Conservation (phyloP, 2,329 filamentous ascomycete species). For the Aureobasidium subglaciale region DNA sequence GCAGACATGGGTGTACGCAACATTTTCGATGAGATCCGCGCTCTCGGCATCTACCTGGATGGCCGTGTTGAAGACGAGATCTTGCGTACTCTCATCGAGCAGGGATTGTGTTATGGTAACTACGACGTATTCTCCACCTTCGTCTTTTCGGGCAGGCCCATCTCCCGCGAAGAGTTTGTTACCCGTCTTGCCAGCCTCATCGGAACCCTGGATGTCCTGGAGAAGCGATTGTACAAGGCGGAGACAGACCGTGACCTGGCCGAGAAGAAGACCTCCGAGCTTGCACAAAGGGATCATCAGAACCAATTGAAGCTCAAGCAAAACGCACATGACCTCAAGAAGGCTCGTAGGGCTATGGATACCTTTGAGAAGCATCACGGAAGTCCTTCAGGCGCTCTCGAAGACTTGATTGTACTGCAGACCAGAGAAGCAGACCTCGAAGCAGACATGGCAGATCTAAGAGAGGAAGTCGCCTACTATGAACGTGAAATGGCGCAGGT, state of each 20-base stretch:
- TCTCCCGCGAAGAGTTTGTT: background rate
- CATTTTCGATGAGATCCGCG: background rate
- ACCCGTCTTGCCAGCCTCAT: background rate
- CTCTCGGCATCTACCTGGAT: background rate
- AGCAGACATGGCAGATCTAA: background rate
- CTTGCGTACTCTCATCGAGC: background rate
- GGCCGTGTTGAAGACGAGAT: background rate
- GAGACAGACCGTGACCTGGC: background rate
- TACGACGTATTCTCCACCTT: conserved; percentile 2
- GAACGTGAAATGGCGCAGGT: background rate
- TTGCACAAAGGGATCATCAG: background rate
- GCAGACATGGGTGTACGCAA: background rate
- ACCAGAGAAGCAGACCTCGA: background rate
- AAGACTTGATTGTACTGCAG: background rate
- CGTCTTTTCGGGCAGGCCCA: background rate
- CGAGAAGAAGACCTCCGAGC: background rate
- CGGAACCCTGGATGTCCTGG: background rate
- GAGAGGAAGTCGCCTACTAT: background rate
- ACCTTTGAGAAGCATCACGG: background rate
- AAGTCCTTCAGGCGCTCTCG: background rate
- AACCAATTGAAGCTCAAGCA: background rate
- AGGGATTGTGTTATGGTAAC: conserved; percentile 1
- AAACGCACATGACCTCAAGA: background rate
- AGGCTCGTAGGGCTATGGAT: background rate
- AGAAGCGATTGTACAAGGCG: background rate